Conservation (phyloP, 2,329 filamentous ascomycete genomes). For the Trichoderma afroharzianum region DNA sequence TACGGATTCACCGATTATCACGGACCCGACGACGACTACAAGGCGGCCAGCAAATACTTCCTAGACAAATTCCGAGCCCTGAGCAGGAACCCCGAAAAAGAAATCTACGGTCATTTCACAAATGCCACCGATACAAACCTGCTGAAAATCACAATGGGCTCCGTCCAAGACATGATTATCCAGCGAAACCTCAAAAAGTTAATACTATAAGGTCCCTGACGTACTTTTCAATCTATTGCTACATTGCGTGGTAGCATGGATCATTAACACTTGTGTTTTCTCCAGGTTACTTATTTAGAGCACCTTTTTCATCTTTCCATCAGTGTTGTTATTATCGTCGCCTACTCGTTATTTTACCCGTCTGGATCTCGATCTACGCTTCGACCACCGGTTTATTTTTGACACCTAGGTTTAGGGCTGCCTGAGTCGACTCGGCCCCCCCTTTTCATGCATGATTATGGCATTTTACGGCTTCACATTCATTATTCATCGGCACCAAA, state of each 20-base stretch:
- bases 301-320: not conserved
- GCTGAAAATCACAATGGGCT: constrained; percentile 77
- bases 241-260: not conserved
- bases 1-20: constrained; percentile 91
- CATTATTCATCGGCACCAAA: constrained; percentile 3
- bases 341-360: not conserved
- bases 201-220: constrained; percentile 42
- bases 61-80: constrained; percentile 96
- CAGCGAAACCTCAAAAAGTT: constrained; percentile 93
- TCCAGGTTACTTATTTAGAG: constrained; percentile 3
- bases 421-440: not conserved
- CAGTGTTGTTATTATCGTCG: not conserved
- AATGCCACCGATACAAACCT: constrained; percentile 91
- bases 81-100: constrained; percentile 87
- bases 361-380: not conserved
- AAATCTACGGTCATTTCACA: constrained; percentile 99
- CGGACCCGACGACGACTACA: constrained; percentile 84
- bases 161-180: constrained; percentile 86
- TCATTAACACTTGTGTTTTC: not conserved
- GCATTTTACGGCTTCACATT: constrained; percentile 16
- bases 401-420: not conserved
- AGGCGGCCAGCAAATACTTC: constrained; percentile 95
- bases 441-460: constrained; percentile 7
- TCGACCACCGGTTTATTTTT: not conserved
- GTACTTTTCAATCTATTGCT: constrained; percentile 28